These are phyloP conservation scores for Zanthoxylum bungeanum DNA, from an alignment of 345 rosid species.

Conservation along the genomic window DNA sequence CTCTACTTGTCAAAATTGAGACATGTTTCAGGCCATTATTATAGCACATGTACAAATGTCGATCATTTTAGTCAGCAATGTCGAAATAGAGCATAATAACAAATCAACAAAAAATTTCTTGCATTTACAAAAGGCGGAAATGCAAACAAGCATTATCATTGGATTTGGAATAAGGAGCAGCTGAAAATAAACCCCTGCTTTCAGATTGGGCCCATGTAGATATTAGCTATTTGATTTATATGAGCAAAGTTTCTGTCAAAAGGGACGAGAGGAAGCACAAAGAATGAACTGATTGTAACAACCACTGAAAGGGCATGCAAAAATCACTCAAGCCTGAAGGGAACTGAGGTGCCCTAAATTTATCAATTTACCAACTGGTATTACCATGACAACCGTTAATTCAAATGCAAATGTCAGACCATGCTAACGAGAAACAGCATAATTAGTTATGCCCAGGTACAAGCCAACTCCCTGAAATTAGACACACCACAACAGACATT, in stretches of 20 bases:
- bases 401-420: background rate
- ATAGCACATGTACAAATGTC: too few relatives aligned
- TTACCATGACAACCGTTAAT: background rate
- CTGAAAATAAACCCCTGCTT: background rate
- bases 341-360: background rate
- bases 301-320: background rate
- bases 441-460: background rate
- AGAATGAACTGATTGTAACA: background rate
- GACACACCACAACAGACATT: background rate
- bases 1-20: background rate
- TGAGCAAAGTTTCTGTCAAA: background rate
- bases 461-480: background rate
- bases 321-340: background rate
- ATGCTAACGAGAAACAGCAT: background rate
- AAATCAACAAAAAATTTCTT: background rate
- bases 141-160: background rate
- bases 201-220: background rate
- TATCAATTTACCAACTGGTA: background rate
- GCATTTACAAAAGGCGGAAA: background rate
- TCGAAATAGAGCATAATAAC: background rate
- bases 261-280: background rate
- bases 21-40: background rate
- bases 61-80: background rate
- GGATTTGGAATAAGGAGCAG: background rate
- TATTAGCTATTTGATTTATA: background rate